Conservation (phyloP, 2,329 filamentous ascomycete species). For the Ilyonectria destructans region DNA sequence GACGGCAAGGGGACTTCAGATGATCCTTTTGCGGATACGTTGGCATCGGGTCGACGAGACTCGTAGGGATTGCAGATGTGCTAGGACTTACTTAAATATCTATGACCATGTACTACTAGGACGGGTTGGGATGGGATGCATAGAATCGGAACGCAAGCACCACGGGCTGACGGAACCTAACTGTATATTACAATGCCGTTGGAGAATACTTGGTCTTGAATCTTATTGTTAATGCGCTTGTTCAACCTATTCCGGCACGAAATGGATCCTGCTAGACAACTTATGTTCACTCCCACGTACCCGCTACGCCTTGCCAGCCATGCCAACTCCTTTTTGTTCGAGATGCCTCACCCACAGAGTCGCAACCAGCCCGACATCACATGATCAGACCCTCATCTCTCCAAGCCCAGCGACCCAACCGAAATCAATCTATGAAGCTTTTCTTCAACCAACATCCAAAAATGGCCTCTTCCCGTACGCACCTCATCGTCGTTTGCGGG, state of each 20-base stretch:
- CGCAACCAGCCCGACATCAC: constrained; percentile 38
- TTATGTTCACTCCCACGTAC: background rate
- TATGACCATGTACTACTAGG: constrained; percentile 25
- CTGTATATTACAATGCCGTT: constrained; percentile 37
- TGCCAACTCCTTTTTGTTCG: background rate
- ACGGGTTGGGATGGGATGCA: constrained; percentile 1
- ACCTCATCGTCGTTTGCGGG: constrained; percentile 87
- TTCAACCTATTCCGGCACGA: background rate
- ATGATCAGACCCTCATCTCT: constrained; percentile 47
- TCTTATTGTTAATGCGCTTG: constrained; percentile 5
- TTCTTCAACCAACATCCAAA: constrained; percentile 29
- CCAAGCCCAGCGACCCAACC: background rate
- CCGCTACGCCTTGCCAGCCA: background rate
- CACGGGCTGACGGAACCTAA: constrained; percentile 11
- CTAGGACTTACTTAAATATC: constrained; percentile 20
- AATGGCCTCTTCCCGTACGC: constrained; percentile 53
- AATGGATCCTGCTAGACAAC: background rate
- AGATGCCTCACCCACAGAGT: background rate
- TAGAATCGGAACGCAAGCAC: constrained; percentile 6
- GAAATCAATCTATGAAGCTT: background rate
- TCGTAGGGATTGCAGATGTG: constrained; percentile 23
- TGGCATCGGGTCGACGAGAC: constrained; percentile 30
- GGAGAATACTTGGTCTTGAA: constrained; percentile 1
- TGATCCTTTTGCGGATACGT: constrained; percentile 35
- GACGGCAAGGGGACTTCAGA: background rate